A percentile compares a stretch with the other conserved stretches of the same genome.
These are phyloP conservation scores for Diplocarpon mali DNA, from an alignment of 2,329 filamentous ascomycete species.

Conservation along the genomic window DNA sequence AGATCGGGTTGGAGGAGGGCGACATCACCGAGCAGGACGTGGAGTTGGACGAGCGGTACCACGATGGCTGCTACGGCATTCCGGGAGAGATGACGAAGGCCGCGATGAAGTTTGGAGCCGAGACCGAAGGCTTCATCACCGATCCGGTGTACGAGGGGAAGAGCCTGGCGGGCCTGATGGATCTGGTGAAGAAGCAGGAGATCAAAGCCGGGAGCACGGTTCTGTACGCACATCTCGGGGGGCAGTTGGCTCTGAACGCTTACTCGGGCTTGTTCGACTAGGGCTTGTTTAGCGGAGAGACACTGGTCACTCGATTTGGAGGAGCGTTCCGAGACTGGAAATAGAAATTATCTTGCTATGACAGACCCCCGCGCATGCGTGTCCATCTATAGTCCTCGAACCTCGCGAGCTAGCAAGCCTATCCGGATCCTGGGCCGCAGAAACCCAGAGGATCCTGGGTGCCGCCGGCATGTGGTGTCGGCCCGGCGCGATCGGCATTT, in stretches of 20 bases:
- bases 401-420: no score
- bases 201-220: constrained; percentile 50
- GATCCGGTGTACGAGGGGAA: constrained; percentile 71
- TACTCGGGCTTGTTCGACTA: constrained; percentile 32
- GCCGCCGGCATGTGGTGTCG: not conserved
- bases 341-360: not conserved
- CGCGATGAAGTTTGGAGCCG: constrained; percentile 57
- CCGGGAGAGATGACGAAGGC: constrained; percentile 54
- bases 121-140: constrained; percentile 61
- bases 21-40: constrained; percentile 54
- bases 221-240: constrained; percentile 60
- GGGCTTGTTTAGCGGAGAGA: not conserved
- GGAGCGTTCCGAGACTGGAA: not conserved
- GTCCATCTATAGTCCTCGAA: no score
- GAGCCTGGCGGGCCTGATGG: constrained; percentile 61
- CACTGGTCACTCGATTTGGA: not conserved
- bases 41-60: constrained; percentile 52
- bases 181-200: constrained; percentile 51
- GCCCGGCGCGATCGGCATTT: constrained; percentile 2
- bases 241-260: constrained; percentile 58
- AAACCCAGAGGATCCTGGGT: no score
- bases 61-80: constrained; percentile 57
- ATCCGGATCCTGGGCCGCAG: no score
- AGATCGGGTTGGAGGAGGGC: constrained; percentile 47
- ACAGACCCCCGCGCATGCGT: no score